A percentile compares a stretch with the other conserved stretches of the same genome.
phyloP scores from a whole-genome alignment of 257 asterid species.

The Echium plantagineum region DNA sequence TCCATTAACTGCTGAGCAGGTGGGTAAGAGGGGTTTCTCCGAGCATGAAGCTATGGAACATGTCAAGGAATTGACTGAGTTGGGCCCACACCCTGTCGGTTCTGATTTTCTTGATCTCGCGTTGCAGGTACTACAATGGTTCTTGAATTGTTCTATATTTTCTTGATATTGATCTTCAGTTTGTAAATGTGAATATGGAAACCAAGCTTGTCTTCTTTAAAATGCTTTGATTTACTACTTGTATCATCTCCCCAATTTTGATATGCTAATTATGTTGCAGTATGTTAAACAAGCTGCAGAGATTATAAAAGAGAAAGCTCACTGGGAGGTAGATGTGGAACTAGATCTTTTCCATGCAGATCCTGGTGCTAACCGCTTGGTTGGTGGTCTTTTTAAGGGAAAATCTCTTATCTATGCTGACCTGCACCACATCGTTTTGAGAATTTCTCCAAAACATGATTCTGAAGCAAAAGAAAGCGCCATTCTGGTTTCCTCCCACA shows the following conservation, averaged over 20 bases:
- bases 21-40: constrained; percentile 86
- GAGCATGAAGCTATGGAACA: constrained; percentile 83
- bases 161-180: neutral
- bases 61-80: constrained; percentile 49
- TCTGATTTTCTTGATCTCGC: constrained; percentile 64
- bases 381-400: constrained; percentile 79
- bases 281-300: constrained; percentile 61
- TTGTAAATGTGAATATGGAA: neutral
- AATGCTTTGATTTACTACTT: neutral
- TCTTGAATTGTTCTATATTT: neutral
- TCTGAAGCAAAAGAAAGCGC: constrained; percentile 75
- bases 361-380: constrained; percentile 61
- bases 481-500: constrained; percentile 89
- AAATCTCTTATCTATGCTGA: constrained; percentile 86
- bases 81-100: constrained; percentile 92
- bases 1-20: constrained; percentile 49
- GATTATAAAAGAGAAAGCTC: constrained; percentile 55
- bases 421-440: constrained; percentile 62
- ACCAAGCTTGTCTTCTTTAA: neutral
- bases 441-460: constrained; percentile 75
- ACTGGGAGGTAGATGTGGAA: constrained; percentile 89
- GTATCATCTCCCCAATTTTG: neutral
- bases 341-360: constrained; percentile 63
- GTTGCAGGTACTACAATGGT: constrained; percentile 35
- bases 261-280: constrained; percentile 33